phyloP scores from a whole-genome alignment of 202 grass and related monocot species.

The Musa balbisiana region DNA sequence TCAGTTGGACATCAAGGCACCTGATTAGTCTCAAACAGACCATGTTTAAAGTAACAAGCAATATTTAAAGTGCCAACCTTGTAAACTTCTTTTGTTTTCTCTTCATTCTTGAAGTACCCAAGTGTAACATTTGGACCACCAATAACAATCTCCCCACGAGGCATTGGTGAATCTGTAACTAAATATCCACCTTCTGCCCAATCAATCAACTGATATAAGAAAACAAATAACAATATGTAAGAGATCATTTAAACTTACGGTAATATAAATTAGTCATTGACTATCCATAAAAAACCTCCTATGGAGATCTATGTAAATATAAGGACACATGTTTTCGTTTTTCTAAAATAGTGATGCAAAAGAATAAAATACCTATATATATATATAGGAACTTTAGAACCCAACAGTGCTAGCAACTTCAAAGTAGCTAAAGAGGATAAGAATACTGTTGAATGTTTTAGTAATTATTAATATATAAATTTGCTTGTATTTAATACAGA shows the following conservation, averaged over 20 bases:
- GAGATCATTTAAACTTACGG: background rate
- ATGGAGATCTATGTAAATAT: too few relatives aligned
- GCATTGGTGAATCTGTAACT: constrained; percentile 74
- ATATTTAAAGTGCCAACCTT: constrained; percentile 34
- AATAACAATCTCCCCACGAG: constrained; percentile 64
- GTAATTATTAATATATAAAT: background rate
- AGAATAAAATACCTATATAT: too few relatives aligned
- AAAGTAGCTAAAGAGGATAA: too few relatives aligned
- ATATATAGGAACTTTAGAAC: too few relatives aligned
- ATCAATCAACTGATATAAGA: constrained; percentile 64
- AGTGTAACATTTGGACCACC: constrained; percentile 60
- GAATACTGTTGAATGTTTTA: background rate
- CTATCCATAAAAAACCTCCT: too few relatives aligned
- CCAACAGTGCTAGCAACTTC: too few relatives aligned
- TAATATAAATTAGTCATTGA: too few relatives aligned
- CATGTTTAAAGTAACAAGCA: background rate
- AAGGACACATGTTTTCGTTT: too few relatives aligned
- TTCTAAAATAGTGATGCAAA: too few relatives aligned
- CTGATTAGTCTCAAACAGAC: background rate
- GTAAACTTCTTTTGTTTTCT: constrained; percentile 69
- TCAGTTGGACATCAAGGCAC: constrained; percentile 10
- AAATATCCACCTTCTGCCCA: constrained; percentile 76
- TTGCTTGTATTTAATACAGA: background rate
- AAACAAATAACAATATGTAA: constrained; percentile 20
- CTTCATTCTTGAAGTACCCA: constrained; percentile 84